phyloP scores from a whole-genome alignment of 371 early-diverging fungal species.

The Zancudomyces culisetae region DNA sequence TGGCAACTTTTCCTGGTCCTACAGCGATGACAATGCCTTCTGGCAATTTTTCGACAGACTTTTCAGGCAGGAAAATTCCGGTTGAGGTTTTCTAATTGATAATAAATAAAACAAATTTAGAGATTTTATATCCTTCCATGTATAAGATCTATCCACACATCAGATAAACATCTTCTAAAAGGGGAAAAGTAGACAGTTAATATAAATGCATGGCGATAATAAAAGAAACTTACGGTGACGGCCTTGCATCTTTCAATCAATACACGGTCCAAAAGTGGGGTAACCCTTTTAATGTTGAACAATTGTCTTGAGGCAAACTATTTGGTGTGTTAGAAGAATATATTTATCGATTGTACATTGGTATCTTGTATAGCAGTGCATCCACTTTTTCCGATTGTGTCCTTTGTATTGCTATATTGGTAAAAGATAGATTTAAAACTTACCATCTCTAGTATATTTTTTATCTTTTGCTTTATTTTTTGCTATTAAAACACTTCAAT shows the following conservation, averaged over 20 bases:
- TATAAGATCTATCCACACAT: no score
- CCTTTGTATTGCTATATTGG: no score
- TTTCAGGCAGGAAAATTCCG: constrained; percentile 94
- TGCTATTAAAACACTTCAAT: no score
- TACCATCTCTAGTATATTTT: no score
- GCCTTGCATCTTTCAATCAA: constrained; percentile 92
- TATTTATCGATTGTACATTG: no score
- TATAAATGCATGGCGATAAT: neutral
- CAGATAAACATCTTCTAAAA: no score
- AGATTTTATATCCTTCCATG: no score
- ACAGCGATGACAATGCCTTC: constrained; percentile 84
- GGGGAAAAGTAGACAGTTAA: neutral
- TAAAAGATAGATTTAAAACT: no score
- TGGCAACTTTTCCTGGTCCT: constrained; percentile 74
- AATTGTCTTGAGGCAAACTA: constrained; percentile 13
- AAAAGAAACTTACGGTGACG: constrained; percentile 51
- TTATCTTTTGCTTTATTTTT: no score
- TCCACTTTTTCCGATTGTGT: no score
- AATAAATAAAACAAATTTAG: neutral
- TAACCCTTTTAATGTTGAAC: constrained; percentile 18
- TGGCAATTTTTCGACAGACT: constrained; percentile 89
- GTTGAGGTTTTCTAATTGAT: constrained; percentile 82
- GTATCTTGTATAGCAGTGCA: no score
- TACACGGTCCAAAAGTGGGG: constrained; percentile 93
- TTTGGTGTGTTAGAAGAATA: constrained; percentile 2